Evolutionary conservation across 306 rosid species (phyloP), one percentile per base, ranked within the genome.

Genomic region (Trifolium fragiferum): DNA sequence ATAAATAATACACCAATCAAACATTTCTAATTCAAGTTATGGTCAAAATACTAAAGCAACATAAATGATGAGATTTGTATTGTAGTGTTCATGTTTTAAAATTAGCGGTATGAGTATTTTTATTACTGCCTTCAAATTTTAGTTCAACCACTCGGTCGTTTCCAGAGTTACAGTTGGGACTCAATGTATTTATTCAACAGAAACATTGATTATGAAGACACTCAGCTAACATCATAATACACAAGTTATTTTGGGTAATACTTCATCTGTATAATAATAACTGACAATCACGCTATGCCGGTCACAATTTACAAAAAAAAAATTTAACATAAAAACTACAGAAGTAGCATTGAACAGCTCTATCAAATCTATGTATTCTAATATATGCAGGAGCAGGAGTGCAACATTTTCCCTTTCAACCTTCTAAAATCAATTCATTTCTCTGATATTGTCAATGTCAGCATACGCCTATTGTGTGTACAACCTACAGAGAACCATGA

Each of bases 341-440:
- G 38, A 70, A 66, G 3, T 12, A 72, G 14, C 69, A 84, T 10
- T 60, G 43, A 41, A 23, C 30, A 54, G 60, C 75, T 50, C 75
- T 65, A 72, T 67, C 61, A 35, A 59, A 73, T 73, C 76, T 44
- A 74, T 60, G 69, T 68, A 74, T 46, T 82, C 72, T 68, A 59
- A 40, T 73, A 37, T 20, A 68, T 33, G 83, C 84, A 82, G 70
- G 27, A 58, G 83, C 84, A 82, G 70, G 27, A 58, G 84, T 47
- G 62, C 63, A 54, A 32, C 76, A 47, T 51, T 80, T 74, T 53
- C 76, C 49, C 81, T 66, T 47, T 21, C 76, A 67, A 80, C 66
- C 76, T 74, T 69, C 53, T 77, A 53, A 77, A 73, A 67, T 44
- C 37, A 55, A 50, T 57, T 68, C 47, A 59, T 65, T 43, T 60